phyloP scores from a whole-genome alignment of 169 alveolate species.

The Theileria parva region DNA sequence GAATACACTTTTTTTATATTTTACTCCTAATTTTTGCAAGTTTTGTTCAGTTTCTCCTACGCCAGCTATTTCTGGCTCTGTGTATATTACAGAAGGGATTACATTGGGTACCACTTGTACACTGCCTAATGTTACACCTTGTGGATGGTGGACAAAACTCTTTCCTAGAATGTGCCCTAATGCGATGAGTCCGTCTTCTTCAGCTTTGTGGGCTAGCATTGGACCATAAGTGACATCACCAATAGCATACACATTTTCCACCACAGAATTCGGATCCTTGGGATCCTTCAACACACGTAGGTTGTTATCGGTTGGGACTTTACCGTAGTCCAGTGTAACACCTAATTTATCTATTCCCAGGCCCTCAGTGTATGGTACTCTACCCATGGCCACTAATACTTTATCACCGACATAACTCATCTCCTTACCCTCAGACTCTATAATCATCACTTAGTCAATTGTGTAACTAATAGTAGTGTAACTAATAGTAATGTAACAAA shows the following conservation, averaged over 20 bases:
- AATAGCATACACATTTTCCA: conserved; percentile 88
- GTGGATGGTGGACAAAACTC: conserved; percentile 76
- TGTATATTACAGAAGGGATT: conserved; percentile 96
- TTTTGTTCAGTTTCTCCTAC: conserved; percentile 97
- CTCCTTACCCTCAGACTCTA: conserved; percentile 47
- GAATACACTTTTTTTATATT: conserved; percentile 89
- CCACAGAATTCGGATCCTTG: neutral
- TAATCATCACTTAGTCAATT: neutral
- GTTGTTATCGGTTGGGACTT: conserved; percentile 77
- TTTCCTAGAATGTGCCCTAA: conserved; percentile 89
- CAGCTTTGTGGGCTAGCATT: conserved; percentile 99
- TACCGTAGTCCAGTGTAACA: conserved; percentile 83
- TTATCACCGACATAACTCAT: conserved; percentile 77
- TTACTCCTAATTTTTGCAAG: conserved; percentile 76
- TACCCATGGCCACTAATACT: conserved; percentile 95
- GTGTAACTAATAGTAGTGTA: too few species aligned
- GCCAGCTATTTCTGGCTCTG: conserved; percentile 97
- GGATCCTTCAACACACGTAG: conserved; percentile 68
- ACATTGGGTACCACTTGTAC: too few species aligned
- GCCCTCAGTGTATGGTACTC: conserved; percentile 92
- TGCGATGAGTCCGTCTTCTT: conserved; percentile 94
- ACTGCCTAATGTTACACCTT: too few species aligned
- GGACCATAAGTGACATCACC: conserved; percentile 98
- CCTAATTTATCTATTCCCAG: conserved; percentile 89
- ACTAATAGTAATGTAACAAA: too few species aligned